Evolutionary conservation across 208 protist species (phyloP), one percentile per base, ranked within the genome.

Genomic region (Naegleria lovaniensis): DNA sequence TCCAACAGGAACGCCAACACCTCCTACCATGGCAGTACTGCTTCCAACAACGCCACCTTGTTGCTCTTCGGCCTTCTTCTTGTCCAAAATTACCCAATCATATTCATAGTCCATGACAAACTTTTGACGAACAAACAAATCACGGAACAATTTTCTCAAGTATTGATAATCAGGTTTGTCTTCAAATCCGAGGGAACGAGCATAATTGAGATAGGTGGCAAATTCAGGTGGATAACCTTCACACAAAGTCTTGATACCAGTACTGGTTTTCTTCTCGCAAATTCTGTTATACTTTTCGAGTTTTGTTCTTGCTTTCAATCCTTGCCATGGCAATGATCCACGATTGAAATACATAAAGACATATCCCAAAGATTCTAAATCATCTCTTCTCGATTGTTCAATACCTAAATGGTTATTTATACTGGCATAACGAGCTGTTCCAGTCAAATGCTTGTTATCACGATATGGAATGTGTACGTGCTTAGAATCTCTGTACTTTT

Each of bases 401-500:
- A 99, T 98, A 84, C 99, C 99, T 51, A 99, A 93, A 94, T 99
- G 99, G 19, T 99, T 99, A 96, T 99, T 99, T 91, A 99, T 98
- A 79, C 95, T 97, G 83, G 98, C 99, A 95, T 99, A 99, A 55
- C 99, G 95, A 19, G 99, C 99, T 38, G 99, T 99, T 58, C 99
- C 99, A 22, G 99, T 99, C 9, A 99, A 94, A 86, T 96, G 98
- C 95, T 99, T 99, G 92, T 99, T 96, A 91, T 99, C 98, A 88
- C 97, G 95, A 94, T 99, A 99, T 0, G 98, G 97, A 85, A 99
- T 99, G 95, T 99, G 99, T 91, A 97, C 92, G 92, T 99, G 96
- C 38, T 98, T 99, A 89, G 97, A 96, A 93, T 99, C 98, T 84
- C 98, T 94, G 93, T 99, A 99, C 91, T 97, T 97, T 95, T 99